A percentile compares a stretch with the other conserved stretches of the same genome.
Evolutionary conservation across 352 stramenopile genomes (phyloP).

Genomic region (Pythium chondricola): DNA sequence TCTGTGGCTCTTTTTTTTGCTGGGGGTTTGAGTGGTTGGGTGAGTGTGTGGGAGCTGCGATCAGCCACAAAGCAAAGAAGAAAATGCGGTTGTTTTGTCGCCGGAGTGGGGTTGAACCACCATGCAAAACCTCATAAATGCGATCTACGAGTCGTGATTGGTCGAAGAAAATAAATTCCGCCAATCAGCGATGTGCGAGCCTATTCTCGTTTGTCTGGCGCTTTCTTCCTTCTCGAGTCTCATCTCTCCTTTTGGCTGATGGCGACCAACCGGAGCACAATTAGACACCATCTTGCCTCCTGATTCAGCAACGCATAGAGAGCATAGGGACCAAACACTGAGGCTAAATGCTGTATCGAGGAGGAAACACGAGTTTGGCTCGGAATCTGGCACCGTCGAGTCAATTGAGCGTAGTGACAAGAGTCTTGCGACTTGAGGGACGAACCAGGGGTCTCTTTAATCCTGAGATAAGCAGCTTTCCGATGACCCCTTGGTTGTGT

Average conservation of each 20-base stretch:
- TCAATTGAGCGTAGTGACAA: no score
- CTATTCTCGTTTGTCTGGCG: slow-evolving; percentile 27
- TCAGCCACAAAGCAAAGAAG: slow-evolving; percentile 13
- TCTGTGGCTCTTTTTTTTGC: background rate
- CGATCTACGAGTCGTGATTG: slow-evolving; percentile 18
- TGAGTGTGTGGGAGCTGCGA: no score
- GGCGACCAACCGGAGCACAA: slow-evolving; percentile 21
- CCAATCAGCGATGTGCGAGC: slow-evolving; percentile 28
- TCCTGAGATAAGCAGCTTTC: no score
- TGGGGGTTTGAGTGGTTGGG: background rate
- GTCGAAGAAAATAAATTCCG: slow-evolving; percentile 13
- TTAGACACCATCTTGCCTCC: slow-evolving; percentile 21
- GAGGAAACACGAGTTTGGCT: slow-evolving; percentile 19
- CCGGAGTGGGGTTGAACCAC: background rate
- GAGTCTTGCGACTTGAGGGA: no score
- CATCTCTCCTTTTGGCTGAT: slow-evolving; percentile 35
- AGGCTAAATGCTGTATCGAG: slow-evolving; percentile 21
- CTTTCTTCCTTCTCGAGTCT: slow-evolving; percentile 27
- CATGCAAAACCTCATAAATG: slow-evolving; percentile 23
- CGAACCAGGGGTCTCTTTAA: no score
- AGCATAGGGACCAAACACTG: slow-evolving; percentile 20
- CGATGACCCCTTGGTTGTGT: no score
- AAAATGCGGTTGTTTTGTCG: slow-evolving; percentile 14
- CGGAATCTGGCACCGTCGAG: no score
- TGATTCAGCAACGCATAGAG: slow-evolving; percentile 27